Evolutionary conservation across 2,329 filamentous ascomycete genomes (phyloP), one percentile per base, ranked within the genome.

Genomic region (Fusarium sp.): DNA sequence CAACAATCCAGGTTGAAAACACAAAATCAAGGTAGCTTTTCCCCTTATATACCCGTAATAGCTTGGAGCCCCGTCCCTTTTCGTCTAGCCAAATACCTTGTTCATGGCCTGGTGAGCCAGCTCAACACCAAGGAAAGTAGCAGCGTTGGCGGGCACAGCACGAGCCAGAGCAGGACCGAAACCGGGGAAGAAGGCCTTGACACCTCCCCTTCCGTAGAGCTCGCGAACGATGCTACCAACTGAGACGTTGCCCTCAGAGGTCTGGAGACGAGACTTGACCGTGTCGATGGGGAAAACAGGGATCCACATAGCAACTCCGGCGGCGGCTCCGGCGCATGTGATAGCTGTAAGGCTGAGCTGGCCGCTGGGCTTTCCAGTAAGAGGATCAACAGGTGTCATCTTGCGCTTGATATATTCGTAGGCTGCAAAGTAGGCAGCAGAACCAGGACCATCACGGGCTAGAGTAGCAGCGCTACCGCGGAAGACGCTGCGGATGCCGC

Each of bases 221-320:
- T 94, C 89, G 70, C 88, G 87, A 54, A 99, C 88, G 32, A 96
- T 93, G 10, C 92, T 90, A 18, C 90, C 87, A 54, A 99, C 89
- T 1, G 92, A 93, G 52, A 94, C 91, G 73, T 91, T 91, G 51
- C 94, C 94, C 77, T 96, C 92, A 44, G 94, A 94, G 45, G 93
- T 97, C 86, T 99, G 96, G 79, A 99, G 83, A 40, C 94, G 87
- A 70, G 91, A 94, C 88, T 99, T 99, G 83, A 99, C 91, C 0
- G 96, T 99, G 78, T 99, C 96, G 70, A 99, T 88, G 24, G 96
- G 96, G 88, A 99, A 99, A 44, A 99, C 94, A 57, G 96, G 94
- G 73, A 98, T 96, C 96, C 96, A 99, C 96, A 99, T 99, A 69
- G 96, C 96, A 27, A 99, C 89, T 77, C 96, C 96, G 0, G 96